Conservation (phyloP, 208 protist species). For the Trypanosoma cruzi region DNA sequence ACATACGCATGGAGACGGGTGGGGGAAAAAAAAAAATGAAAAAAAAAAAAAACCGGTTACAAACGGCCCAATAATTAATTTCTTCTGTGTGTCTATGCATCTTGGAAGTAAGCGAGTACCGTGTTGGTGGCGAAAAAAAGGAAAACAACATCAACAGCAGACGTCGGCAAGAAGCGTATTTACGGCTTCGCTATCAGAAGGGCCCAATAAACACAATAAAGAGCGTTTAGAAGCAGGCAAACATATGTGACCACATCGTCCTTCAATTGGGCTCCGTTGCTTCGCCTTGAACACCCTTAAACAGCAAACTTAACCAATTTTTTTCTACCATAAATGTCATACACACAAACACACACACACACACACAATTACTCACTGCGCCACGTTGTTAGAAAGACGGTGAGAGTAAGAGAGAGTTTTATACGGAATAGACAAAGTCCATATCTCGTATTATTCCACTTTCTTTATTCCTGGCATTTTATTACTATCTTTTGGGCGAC, state of each 20-base stretch:
- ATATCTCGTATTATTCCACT: too few relatives aligned
- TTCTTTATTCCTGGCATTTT: too few relatives aligned
- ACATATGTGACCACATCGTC: neutral
- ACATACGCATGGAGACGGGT: too few relatives aligned
- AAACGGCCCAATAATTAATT: neutral
- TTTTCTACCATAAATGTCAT: too few relatives aligned
- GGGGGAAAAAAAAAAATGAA: neutral
- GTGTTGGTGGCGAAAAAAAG: neutral
- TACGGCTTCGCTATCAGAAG: neutral
- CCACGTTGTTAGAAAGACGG: too few relatives aligned
- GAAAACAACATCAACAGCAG: neutral
- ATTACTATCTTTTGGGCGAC: too few relatives aligned
- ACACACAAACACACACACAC: too few relatives aligned
- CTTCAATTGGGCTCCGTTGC: neutral
- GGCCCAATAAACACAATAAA: conserved; percentile 22
- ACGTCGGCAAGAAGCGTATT: neutral
- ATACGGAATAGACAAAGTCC: too few relatives aligned
- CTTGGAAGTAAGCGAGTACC: neutral
- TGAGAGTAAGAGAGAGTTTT: too few relatives aligned
- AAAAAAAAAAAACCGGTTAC: conserved; percentile 10
- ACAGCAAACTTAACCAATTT: too few relatives aligned
- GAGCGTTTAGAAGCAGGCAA: conserved; percentile 2
- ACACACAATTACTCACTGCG: too few relatives aligned
- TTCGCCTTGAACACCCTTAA: neutral
- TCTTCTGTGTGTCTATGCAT: neutral